Conservation (phyloP, 2,329 filamentous ascomycete species). For the Clathrospora elynae region DNA sequence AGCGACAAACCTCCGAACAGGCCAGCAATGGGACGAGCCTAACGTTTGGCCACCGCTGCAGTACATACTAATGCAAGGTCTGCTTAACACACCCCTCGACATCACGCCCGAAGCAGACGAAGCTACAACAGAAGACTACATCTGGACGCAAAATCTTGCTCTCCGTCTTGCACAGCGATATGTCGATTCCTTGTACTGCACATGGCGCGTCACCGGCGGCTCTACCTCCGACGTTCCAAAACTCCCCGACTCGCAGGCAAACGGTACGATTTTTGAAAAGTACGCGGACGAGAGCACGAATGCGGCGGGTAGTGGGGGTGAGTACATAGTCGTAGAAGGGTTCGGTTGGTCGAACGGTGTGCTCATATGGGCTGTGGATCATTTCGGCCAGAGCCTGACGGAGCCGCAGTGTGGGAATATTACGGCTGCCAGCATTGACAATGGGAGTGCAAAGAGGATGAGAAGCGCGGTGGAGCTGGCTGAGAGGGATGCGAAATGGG, state of each 20-base stretch:
- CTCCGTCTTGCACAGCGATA: conserved; percentile 67
- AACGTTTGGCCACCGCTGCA: conserved; percentile 73
- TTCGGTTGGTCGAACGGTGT: conserved; percentile 75
- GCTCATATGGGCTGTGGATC: conserved; percentile 68
- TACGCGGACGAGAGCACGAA: conserved; percentile 66
- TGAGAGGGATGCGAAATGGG: conserved; percentile 39
- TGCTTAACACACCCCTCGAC: conserved; percentile 64
- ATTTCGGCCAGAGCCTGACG: conserved; percentile 61
- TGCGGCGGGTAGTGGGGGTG: conserved; percentile 66
- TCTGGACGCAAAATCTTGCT: conserved; percentile 61
- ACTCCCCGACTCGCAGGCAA: conserved; percentile 50
- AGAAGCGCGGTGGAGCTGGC: conserved; percentile 40
- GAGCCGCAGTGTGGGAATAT: conserved; percentile 56
- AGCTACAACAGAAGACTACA: conserved; percentile 51
- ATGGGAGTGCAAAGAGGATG: conserved; percentile 26
- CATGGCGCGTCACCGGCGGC: conserved; percentile 70
- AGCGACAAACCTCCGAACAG: conserved; percentile 65
- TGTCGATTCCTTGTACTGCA: conserved; percentile 70
- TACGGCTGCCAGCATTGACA: conserved; percentile 30
- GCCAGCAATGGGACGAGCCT: conserved; percentile 72
- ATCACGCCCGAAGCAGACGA: conserved; percentile 60
- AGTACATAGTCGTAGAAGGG: conserved; percentile 71
- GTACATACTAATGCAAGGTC: conserved; percentile 66
- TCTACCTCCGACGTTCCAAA: conserved; percentile 52
- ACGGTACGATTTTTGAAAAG: conserved; percentile 73